These are phyloP conservation scores for Lichtheimia hyalospora DNA, from an alignment of 371 early-diverging fungal genomes.

Conservation along the genomic window DNA sequence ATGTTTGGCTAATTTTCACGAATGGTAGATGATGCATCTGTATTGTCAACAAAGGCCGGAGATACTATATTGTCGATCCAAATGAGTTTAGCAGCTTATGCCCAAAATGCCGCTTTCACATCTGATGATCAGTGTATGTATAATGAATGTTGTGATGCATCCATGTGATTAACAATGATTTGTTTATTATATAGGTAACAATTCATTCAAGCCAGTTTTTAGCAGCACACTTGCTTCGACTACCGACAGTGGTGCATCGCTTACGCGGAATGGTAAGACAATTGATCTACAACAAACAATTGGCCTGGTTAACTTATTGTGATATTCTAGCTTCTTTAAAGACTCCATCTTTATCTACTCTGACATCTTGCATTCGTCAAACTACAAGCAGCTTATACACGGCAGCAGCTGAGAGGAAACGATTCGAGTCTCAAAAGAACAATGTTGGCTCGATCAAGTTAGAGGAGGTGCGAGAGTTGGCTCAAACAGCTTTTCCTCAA, in stretches of 20 bases:
- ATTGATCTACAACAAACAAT: neutral
- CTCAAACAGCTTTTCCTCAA: slow-evolving; percentile 27
- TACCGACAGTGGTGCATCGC: neutral
- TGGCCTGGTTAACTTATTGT: neutral
- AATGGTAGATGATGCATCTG: neutral
- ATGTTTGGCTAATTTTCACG: too few relatives aligned
- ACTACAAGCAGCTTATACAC: slow-evolving; percentile 16
- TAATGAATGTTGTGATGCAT: neutral
- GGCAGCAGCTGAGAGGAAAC: slow-evolving; percentile 15
- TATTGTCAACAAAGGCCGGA: slow-evolving; percentile 9
- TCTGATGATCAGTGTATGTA: slow-evolving; percentile 9
- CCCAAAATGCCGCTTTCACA: slow-evolving; percentile 18
- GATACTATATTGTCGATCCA: slow-evolving; percentile 14
- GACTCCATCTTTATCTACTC: slow-evolving; percentile 30
- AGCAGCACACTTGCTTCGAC: slow-evolving; percentile 7
- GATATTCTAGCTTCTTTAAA: slow-evolving; percentile 15
- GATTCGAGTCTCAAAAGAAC: slow-evolving; percentile 22
- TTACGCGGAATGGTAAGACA: slow-evolving; percentile 6
- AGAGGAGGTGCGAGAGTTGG: slow-evolving; percentile 32
- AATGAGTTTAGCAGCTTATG: slow-evolving; percentile 19
- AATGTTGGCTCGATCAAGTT: slow-evolving; percentile 30
- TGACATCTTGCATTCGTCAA: slow-evolving; percentile 22
- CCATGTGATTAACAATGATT: neutral
- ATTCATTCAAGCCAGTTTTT: slow-evolving; percentile 12
- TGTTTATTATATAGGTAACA: neutral